These are phyloP conservation scores for Amaranthus cruentus DNA, from an alignment of 148 eudicot genomes.

Conservation along the genomic window DNA sequence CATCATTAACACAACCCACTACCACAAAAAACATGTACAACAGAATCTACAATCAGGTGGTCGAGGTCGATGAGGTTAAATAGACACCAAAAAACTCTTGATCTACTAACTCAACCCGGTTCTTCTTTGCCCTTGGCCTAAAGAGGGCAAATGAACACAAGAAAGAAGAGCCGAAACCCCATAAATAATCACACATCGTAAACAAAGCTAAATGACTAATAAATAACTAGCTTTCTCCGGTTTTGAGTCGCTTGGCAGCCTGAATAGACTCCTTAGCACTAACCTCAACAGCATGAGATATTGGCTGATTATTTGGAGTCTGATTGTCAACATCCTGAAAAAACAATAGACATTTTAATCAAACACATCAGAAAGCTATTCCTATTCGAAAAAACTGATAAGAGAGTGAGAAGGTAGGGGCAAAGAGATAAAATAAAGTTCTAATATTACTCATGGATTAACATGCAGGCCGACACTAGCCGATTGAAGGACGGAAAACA, in stretches of 20 bases:
- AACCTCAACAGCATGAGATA: conserved; percentile 27
- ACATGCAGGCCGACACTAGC: background rate
- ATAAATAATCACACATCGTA: conserved; percentile 1
- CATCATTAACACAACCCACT: conserved; percentile 10
- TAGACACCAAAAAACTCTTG: conserved; percentile 25
- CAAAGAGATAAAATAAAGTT: too few species aligned
- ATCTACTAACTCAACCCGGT: conserved; percentile 11
- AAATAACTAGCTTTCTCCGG: conserved; percentile 34
- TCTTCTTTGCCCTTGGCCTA: conserved; percentile 24
- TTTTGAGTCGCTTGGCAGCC: conserved; percentile 49
- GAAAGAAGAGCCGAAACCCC: conserved; percentile 16
- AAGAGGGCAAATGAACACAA: conserved; percentile 17
- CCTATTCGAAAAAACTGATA: background rate
- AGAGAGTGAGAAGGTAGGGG: too few species aligned
- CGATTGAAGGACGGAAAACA: background rate
- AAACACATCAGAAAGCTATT: background rate
- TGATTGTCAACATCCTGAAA: conserved; percentile 40
- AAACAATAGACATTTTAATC: background rate
- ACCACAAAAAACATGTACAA: conserved; percentile 26
- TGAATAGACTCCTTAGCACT: conserved; percentile 32
- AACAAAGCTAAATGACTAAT: conserved; percentile 2
- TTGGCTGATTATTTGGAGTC: conserved; percentile 26
- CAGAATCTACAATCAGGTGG: conserved; percentile 18
- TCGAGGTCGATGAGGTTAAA: conserved; percentile 19
- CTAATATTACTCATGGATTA: too few species aligned